phyloP scores from a whole-genome alignment of 2,329 filamentous ascomycete genomes.

The Thielaviopsis punctulata region DNA sequence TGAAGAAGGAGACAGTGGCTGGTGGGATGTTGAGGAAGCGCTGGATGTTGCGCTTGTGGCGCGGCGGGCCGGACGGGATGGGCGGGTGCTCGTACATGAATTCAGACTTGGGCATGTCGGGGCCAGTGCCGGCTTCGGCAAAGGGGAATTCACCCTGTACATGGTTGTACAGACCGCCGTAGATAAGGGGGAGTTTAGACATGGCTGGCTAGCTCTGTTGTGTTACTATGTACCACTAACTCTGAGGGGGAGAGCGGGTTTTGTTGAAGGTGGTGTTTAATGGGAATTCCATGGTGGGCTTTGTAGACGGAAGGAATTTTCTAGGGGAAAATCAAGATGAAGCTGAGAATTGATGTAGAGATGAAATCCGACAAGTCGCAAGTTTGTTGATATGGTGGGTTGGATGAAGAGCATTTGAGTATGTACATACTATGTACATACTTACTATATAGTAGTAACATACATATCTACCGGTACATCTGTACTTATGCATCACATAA shows the following conservation, averaged over 20 bases:
- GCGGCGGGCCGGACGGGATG: neutral
- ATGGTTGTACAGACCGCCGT: neutral
- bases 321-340: too few relatives aligned
- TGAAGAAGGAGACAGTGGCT: neutral
- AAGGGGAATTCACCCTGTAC: neutral
- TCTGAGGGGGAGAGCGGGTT: too few relatives aligned
- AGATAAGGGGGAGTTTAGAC: neutral
- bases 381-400: neutral
- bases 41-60: neutral
- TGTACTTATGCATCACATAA: neutral
- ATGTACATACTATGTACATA: neutral
- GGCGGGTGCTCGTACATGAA: neutral
- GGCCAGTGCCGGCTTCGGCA: neutral
- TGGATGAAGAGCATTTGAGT: neutral
- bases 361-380: neutral
- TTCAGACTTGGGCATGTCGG: neutral
- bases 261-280: too few relatives aligned
- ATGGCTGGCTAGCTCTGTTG: too few relatives aligned
- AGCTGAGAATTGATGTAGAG: neutral
- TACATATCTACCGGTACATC: too few relatives aligned
- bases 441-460: too few relatives aligned
- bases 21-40: neutral
- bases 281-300: neutral
- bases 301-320: neutral
- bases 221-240: too few relatives aligned